Base-by-base conservation (phyloP, 78 protist genomes). In the Capsaspora owczarzaki region DNA sequence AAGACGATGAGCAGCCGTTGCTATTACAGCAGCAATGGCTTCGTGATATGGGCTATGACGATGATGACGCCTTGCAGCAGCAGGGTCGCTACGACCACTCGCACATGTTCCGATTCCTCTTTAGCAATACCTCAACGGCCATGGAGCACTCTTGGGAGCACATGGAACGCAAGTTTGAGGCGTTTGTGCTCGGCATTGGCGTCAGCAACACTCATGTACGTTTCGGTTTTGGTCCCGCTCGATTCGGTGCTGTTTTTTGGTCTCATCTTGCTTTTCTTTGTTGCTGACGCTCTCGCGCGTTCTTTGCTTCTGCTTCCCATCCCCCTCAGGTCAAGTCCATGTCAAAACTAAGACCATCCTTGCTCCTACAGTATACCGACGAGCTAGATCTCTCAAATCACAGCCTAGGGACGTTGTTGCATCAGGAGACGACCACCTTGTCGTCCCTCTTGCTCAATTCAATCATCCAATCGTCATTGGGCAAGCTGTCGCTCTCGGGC, bases 71-170 rank as follows among this genome's bases (percentile, higher is more conserved):
- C 33, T 29, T 16, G 66, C 66, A 56, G 66, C 66, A 56, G 66
- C 66, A 56, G 66, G 66, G 66, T 25, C 66, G 66, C 20, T 56
- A 56, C 66, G 66, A 56, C 66, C 66, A 56, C 66, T 25, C 33
- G 33, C 25, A 56, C 25, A 16, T 56, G 35, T 56, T 56, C 66
- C 66, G 66, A 3, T 56, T 56, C 66, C 12, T 56, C 66, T 56
- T 25, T 12, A 25, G 33, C 33, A 25, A 16, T 2, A 25, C 66
- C 2, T 16, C 33, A 29, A 25, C 66, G 66, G 33, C 66, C n/a
- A 16, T 56, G 29, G 66, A 56, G 66, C 66, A 56, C n/a, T 56
- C 66, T 16, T 56, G 66, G 66, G 66, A 56, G 14, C 66, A 56
- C 33, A 3, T 56, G n/a, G 12, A n/a, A n/a, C n/a, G n/a, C n/a